Evolutionary conservation across 495 filamentous ascomycete genomes (phyloP).

Genomic region (Lasiosphaeria miniovina): DNA sequence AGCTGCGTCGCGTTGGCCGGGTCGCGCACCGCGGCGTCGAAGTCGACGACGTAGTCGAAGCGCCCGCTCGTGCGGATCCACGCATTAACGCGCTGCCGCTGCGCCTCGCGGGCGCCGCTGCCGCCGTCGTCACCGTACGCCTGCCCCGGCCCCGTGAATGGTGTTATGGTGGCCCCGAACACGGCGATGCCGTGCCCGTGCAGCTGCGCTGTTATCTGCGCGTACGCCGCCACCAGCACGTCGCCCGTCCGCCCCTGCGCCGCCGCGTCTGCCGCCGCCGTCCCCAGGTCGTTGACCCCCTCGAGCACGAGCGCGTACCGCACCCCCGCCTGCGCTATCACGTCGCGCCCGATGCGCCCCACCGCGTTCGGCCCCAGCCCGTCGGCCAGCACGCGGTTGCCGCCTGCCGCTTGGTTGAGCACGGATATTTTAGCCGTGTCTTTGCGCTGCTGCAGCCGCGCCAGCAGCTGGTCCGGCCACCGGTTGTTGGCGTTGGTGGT

Average conservation of each 20-base stretch:
- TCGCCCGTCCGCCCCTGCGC: slow-evolving; percentile 34
- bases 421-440: slow-evolving; percentile 41
- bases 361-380: slow-evolving; percentile 58
- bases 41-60: slow-evolving; percentile 65
- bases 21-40: slow-evolving; percentile 55
- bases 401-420: slow-evolving; percentile 65
- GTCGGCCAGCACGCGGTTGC: slow-evolving; percentile 60
- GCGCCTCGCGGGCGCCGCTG: slow-evolving; percentile 46
- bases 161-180: slow-evolving; percentile 63
- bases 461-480: slow-evolving; percentile 61
- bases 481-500: slow-evolving; percentile 59
- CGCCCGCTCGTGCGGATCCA: slow-evolving; percentile 55
- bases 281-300: slow-evolving; percentile 65
- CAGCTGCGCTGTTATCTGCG: slow-evolving; percentile 53
- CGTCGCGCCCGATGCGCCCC: slow-evolving; percentile 58
- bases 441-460: slow-evolving; percentile 38
- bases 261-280: slow-evolving; percentile 39
- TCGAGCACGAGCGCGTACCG: slow-evolving; percentile 58
- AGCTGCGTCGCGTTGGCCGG: slow-evolving; percentile 41
- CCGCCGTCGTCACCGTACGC: slow-evolving; percentile 49
- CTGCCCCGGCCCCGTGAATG: slow-evolving; percentile 46
- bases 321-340: slow-evolving; percentile 51
- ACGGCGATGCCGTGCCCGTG: slow-evolving; percentile 49
- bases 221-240: slow-evolving; percentile 51
- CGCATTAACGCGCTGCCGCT: slow-evolving; percentile 55